Evolutionary conservation across 2,329 filamentous ascomycete genomes (phyloP), one percentile per base, ranked within the genome.

Genomic region (Coniella vitis): DNA sequence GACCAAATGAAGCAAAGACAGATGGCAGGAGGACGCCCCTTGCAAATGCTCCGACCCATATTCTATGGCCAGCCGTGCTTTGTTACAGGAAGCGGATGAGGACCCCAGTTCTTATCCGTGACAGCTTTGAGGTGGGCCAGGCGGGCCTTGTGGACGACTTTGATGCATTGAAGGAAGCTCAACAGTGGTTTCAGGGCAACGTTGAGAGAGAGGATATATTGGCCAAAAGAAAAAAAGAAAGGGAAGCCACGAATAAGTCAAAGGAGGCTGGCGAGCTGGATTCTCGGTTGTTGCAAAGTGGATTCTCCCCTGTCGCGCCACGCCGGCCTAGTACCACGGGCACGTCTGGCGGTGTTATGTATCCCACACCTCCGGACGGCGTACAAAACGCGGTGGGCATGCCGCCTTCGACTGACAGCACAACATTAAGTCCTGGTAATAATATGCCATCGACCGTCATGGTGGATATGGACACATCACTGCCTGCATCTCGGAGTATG

Each of bases 301-400:
- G 70, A 1, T 69, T 76, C 43, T 81, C 79, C 7, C 75, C 78
- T 7, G 56, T 75, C 17, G 67, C 69, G 14, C 57, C 77, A 7
- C 71, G 78, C 54, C 69, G 77, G 56, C 65, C 74, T 34, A 75
- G 71, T 55, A 72, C 69, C 41, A 56, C 57, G 19, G 65, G 67
- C 7, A 61, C 67, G 12, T 64, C 68, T 5, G 65, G 70, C 20
- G 75, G 77, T 37, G 73, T 76, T 2, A 80, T 87, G 65, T 87
- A 88, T 60, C 84, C 82, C 8, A 88, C 84, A 5, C 84, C 84
- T 2, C 84, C 84, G 10, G 84, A 87, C 59, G 82, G 74, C 13
- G 66, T 83, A 16, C 79, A 80, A 36, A 71, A 72, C 45, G 64
- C 67, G 2, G 64, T 72, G 9, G 79, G 73, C 3, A 69, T 75